phyloP scores from a whole-genome alignment of 2,329 filamentous ascomycete genomes.

The Hypoxylon sp. region DNA sequence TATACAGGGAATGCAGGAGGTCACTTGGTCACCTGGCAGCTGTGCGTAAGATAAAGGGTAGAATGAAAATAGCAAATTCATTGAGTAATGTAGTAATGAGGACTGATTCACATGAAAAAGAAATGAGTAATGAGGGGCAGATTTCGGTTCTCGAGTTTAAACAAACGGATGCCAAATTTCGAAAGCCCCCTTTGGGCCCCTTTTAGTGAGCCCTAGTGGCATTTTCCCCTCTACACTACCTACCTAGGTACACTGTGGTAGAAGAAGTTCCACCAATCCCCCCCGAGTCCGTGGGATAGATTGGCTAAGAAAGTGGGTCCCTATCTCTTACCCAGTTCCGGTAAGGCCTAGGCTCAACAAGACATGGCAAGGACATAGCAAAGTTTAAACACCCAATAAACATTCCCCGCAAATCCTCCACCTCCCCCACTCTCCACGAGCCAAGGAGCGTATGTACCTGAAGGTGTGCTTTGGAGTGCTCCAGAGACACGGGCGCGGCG shows the following conservation, averaged over 20 bases:
- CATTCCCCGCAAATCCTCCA: constrained; percentile 34
- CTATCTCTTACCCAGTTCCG: constrained; percentile 5
- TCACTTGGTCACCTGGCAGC: constrained; percentile 34
- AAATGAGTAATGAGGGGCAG: constrained; percentile 38
- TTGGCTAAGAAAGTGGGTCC: constrained; percentile 33
- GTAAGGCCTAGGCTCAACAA: constrained; percentile 21
- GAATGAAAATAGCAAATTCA: constrained; percentile 23
- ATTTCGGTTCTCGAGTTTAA: constrained; percentile 15
- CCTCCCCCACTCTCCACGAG: constrained; percentile 40
- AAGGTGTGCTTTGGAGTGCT: constrained; percentile 11
- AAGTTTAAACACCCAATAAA: constrained; percentile 24
- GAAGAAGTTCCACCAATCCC: constrained; percentile 41
- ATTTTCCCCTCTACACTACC: constrained; percentile 8
- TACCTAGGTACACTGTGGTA: constrained; percentile 26
- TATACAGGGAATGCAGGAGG: constrained; percentile 39
- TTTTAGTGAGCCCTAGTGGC: constrained; percentile 8
- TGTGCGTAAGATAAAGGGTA: constrained; percentile 37
- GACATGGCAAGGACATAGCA: neutral
- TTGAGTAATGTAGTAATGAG: constrained; percentile 19
- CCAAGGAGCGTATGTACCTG: constrained; percentile 19
- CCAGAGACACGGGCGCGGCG: constrained; percentile 40
- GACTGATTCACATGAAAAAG: constrained; percentile 32
- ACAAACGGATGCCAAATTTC: constrained; percentile 41
- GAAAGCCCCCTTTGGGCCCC: constrained; percentile 22
- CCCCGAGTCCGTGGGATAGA: constrained; percentile 19